Conservation (phyloP, 129 eudicot species). For the Glebionis coronaria region DNA sequence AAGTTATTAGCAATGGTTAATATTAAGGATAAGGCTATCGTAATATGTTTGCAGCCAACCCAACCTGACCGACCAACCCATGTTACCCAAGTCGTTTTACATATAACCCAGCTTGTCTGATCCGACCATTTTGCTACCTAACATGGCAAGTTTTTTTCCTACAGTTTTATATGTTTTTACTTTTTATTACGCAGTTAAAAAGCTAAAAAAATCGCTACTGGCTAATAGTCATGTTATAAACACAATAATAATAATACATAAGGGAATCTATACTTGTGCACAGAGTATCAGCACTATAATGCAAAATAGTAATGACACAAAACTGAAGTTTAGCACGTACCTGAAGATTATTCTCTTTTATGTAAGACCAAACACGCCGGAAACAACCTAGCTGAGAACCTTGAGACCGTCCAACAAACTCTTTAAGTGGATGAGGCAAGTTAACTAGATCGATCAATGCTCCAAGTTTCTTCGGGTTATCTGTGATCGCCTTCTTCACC, state of each 20-base stretch:
- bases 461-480: conserved; percentile 90
- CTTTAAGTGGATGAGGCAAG: conserved; percentile 74
- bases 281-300: background rate
- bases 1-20: too few relatives aligned
- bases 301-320: conserved; percentile 6
- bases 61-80: too few relatives aligned
- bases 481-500: conserved; percentile 65
- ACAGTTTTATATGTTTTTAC: background rate
- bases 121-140: too few relatives aligned
- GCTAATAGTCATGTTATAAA: background rate
- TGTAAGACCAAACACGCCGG: conserved; percentile 85
- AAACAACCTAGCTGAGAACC: conserved; percentile 82
- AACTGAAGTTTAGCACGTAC: conserved; percentile 25
- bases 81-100: too few relatives aligned
- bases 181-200: background rate
- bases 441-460: conserved; percentile 88
- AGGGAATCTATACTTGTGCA: background rate
- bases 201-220: background rate
- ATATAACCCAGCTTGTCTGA: too few relatives aligned
- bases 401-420: conserved; percentile 87
- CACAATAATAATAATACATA: background rate
- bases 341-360: conserved; percentile 91
- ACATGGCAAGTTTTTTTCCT: too few relatives aligned
- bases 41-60: too few relatives aligned
- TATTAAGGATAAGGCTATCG: too few relatives aligned